Base-by-base conservation (phyloP, 352 stramenopile species). In the Globisporangium irregulare region DNA sequence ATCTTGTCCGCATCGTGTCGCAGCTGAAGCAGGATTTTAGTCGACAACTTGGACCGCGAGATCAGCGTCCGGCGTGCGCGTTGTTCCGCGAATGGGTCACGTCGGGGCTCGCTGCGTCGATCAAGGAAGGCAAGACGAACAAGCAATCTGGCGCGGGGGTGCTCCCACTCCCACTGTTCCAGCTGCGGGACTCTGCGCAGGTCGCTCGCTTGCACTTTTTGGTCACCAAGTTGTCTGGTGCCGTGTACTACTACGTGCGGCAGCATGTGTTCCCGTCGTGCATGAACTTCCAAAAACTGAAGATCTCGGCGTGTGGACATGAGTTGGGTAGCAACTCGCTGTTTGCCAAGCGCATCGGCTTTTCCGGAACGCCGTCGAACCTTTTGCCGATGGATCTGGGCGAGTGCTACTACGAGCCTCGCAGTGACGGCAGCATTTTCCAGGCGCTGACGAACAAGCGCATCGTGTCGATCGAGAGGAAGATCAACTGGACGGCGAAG, bases 291-390 rank as follows among this genome's bases (percentile, higher is more conserved):
- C 97, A 99, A 77, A 97, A 97, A 67, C 90, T 99, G 50, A 99
- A 99, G 76, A 97, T 99, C 54, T 98, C 94, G 43, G 97, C 98
- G 20, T 99, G 97, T 73, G 98, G 98, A 2, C 97, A 99, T 83
- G 98, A 99, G 73, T 86, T 99, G 56, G 98, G 98, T 20, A 98
- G 97, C 61, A 93, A 98, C 67, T 98, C 99, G 71, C 70, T 99
- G 18, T 99, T 99, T 79, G 90, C 91, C 22, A 93, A 95, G 60
- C 91, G 97, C 29, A 95, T 99, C 60, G 98, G 98, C 1, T 99
- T 99, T 77, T 99, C 94, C 57, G 98, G 98, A 62, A 99, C 98
- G 5, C 98, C 98, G 20, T 99, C 95, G 62, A 98, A 99, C 79
- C 77, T 99, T 51, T 75, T 99, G 20, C 98, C 98, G 20, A 95